These are phyloP conservation scores for Nitzschia sp. DNA, from an alignment of 108 stramenopile species.

Conservation along the genomic window DNA sequence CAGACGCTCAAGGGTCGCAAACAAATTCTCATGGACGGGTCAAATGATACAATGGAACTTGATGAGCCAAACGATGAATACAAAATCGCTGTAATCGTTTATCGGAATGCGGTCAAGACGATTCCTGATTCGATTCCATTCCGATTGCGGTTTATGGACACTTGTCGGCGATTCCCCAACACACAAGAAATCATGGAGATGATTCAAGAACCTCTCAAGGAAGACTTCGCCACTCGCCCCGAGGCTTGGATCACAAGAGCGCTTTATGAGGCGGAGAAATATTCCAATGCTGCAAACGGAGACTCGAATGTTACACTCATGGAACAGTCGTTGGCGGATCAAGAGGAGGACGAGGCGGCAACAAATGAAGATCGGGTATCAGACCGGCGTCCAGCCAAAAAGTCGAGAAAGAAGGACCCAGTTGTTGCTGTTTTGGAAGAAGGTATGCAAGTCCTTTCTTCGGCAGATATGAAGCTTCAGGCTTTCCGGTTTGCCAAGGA, in stretches of 20 bases:
- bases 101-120: constrained; percentile 74
- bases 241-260: constrained; percentile 85
- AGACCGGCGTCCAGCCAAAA: constrained; percentile 38
- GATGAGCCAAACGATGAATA: constrained; percentile 24
- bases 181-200: constrained; percentile 49
- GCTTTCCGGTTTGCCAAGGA: constrained; percentile 43
- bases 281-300: constrained; percentile 5
- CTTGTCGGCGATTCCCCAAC: constrained; percentile 67
- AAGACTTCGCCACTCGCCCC: constrained; percentile 60
- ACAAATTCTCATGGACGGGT: constrained; percentile 44
- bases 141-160: constrained; percentile 73
- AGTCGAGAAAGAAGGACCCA: constrained; percentile 36
- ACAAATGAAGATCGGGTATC: constrained; percentile 1
- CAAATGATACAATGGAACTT: constrained; percentile 1
- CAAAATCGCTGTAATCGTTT: constrained; percentile 55
- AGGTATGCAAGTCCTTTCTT: constrained; percentile 53
- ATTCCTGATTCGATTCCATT: constrained; percentile 60
- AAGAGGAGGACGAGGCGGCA: constrained; percentile 11
- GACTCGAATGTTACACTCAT: constrained; percentile 4
- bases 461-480: constrained; percentile 66
- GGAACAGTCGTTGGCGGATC: constrained; percentile 2
- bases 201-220: constrained; percentile 52
- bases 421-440: constrained; percentile 54
- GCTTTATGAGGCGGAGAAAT: constrained; percentile 25
- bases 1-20: constrained; percentile 69